Base-by-base conservation (phyloP, 2,329 filamentous ascomycete species). In the Apiospora arundinis region DNA sequence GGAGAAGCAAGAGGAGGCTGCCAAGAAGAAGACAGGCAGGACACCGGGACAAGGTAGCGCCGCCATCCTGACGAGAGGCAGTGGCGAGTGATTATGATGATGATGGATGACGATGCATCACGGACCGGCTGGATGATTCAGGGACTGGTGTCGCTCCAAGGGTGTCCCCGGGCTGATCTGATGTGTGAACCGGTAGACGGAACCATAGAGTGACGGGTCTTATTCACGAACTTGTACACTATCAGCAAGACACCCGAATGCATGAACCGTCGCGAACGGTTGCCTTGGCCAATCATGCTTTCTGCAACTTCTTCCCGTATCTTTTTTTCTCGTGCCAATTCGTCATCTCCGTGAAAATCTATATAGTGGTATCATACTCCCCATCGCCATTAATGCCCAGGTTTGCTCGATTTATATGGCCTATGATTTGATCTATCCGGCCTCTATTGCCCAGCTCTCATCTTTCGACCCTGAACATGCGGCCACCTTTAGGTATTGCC, bases 1-100 rank as follows among this genome's bases (percentile, higher is more conserved):
- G 79, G 97, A 99, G 89, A 99, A 99, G 90, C 95, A 97, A 82
- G 96, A 98, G 83, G 96, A 99, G 87, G 95, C 95, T 32, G 94
- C 94, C 52, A 97, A 95, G 89, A 97, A 97, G 92, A 97, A 97
- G 91, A 93, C 90, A 63, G 92, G 93, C 72, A 88, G 92, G 77
- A 89, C 90, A 73, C 89, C 91, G n/a, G 92, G 91, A 71, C 90
- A 88, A 68, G 91, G 91, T 66, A 91, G 85, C 76, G 91, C 93
- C 23, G 89, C 93, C 60, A 94, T 96, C 78, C 86, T 93, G 79
- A 95, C 93, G 83, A 85, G 91, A 85, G 83, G 85, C 80, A 78
- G 81, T 21, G 56, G 56, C 56, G 56, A 63, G 56, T 63, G 28
- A 63, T 63, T 18, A 63, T 63, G 32, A 60, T n/a, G 52, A 40